Evolutionary conservation across 371 early-diverging fungal genomes (phyloP).

Genomic region (Parasitella parasitica): DNA sequence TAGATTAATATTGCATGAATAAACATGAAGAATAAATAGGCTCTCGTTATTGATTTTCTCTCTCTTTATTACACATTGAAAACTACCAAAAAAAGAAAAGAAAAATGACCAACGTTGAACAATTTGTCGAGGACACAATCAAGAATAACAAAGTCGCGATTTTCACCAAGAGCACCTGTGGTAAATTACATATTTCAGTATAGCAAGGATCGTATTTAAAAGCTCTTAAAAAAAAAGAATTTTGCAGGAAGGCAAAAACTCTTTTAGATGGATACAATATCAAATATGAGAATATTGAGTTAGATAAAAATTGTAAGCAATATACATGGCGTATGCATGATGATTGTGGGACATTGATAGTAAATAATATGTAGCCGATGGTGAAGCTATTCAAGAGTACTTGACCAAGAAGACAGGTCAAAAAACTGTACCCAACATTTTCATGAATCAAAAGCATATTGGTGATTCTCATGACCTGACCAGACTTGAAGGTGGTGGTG

Average conservation of each 20-base stretch:
- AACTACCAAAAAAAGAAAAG: not conserved
- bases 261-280: not conserved
- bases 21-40: too few relatives aligned
- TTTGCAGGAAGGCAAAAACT: not conserved
- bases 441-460: slow-evolving; percentile 73
- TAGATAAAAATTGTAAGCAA: not conserved
- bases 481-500: not conserved
- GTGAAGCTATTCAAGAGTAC: slow-evolving; percentile 65
- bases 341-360: not conserved
- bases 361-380: slow-evolving; percentile 43
- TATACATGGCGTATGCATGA: not conserved
- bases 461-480: slow-evolving; percentile 55
- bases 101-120: slow-evolving; percentile 10
- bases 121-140: slow-evolving; percentile 21
- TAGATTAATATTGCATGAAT: too few relatives aligned
- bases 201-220: too few relatives aligned
- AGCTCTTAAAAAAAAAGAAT: not conserved
- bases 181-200: slow-evolving; percentile 14
- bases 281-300: not conserved
- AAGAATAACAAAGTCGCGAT: slow-evolving; percentile 37
- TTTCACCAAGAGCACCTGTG: slow-evolving; percentile 82
- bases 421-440: slow-evolving; percentile 81
- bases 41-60: too few relatives aligned
- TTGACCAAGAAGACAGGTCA: slow-evolving; percentile 60
- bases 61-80: too few relatives aligned